Evolutionary conservation across 192 early-diverging fungal species (phyloP), one percentile per base, ranked within the genome.

Genomic region (Thamnidium elegans): DNA sequence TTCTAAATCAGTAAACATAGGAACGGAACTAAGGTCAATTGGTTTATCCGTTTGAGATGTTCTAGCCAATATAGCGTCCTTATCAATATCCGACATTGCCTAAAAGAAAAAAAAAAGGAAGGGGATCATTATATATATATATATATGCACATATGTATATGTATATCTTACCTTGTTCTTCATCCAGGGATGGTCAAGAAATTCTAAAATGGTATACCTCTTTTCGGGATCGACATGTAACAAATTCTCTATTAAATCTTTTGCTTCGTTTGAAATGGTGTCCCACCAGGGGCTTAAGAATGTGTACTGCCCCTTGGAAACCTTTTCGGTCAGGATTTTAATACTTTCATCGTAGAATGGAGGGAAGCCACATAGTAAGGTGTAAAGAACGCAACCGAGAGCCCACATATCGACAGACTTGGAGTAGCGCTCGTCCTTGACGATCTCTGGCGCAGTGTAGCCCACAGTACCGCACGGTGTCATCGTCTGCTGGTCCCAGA

Each of bases 211-310:
- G 0, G 88, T 91, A 78, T 84, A 89, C 26, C 92, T 82, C 55
- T 81, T 77, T 19, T 76, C 75, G 3, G 92, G 89, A 58, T 89
- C 81, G 30, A 94, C 84, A 54, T 79, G 81, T 2, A 94, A 77
- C 46, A 88, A 76, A 56, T 86, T 79, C 8, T 79, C 70, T 42
- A 94, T 79, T 46, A 94, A 73, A 70, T 94, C 86, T 76, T 90
- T 90, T 64, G 87, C 87, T 63, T 79, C 78, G 52, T 67, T 68
- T 23, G 88, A 88, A 44, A 98, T 91, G 32, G 83, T 78, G 72
- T 93, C 90, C 96, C 96, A 98, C 91, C 94, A 93, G 44, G 91
- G 92, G 54, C 85, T 87, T 45, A 93, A 79, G 61, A 94, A 98
- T 55, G 85, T 81, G 72, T 88, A 97, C 68, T 91, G 83, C 19